Percentiles rank a stretch among this genome's conserved stretches.
Conservation (phyloP, 495 filamentous ascomycete species). For the Chaetomium fimeti region DNA sequence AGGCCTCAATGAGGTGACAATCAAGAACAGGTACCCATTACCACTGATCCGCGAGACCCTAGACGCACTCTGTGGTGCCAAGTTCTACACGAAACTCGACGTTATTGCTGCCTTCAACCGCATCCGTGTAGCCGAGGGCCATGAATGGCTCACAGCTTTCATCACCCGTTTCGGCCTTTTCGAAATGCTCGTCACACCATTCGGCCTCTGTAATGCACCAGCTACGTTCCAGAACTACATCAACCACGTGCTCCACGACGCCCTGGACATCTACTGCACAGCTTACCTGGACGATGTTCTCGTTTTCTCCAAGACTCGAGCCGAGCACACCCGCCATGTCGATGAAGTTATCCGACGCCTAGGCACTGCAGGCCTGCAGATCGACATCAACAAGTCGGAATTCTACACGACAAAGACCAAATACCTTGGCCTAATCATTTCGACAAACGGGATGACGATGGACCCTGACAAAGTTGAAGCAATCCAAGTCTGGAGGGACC, state of each 20-base stretch:
- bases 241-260: not conserved
- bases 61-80: not conserved
- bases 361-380: not conserved
- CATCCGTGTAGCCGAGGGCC: not conserved
- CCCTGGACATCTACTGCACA: not conserved
- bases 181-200: not conserved
- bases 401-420: slow-evolving; percentile 6
- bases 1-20: not conserved
- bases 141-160: not conserved
- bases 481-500: not conserved
- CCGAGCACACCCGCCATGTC: too few species aligned
- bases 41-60: slow-evolving; percentile 4
- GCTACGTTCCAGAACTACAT: slow-evolving; percentile 4
- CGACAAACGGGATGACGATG: not conserved
- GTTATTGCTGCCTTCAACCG: not conserved
- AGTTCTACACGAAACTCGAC: slow-evolving; percentile 3
- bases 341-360: too few species aligned
- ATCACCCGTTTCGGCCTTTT: not conserved
- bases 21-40: not conserved
- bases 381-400: slow-evolving; percentile 2
- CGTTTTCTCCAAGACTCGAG: too few species aligned
- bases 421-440: slow-evolving; percentile 3
- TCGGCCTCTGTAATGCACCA: not conserved
- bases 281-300: not conserved
- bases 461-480: slow-evolving; percentile 12